Evolutionary conservation across 192 early-diverging fungal species (phyloP), one percentile per base, ranked within the genome.

Genomic region (Podila verticillata): DNA sequence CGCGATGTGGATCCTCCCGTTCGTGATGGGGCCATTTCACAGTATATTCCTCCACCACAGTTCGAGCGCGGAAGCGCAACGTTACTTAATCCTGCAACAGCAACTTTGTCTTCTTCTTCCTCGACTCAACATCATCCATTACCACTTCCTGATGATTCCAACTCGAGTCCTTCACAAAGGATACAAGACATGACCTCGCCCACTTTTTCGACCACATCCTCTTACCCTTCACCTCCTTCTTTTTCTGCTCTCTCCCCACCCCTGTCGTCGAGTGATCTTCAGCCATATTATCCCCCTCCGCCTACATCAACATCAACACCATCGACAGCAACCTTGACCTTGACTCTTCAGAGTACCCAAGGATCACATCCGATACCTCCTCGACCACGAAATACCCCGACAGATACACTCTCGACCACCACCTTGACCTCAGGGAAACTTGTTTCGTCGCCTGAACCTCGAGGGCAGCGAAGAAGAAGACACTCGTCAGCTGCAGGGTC

Each of bases 271-370:
- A 35, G 19, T 12, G 28, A 67, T 20, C 63, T 71, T 34, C 75
- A 71, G 29, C 65, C 75, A 8, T 79, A 79, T 56, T 65, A 56
- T 44, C 75, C 75, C 17, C 75, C 75, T 32, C 75, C 75, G 7
- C 39, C 62, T 19, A 29, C 34, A 30, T 31, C 57, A 39, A 17
- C 22, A 10, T 13, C n/a, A 3, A 62, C 60, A n/a, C 56, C 64
- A 22, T 20, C 63, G 36, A 47, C 15, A 19, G 13, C 35, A 44
- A 0, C 57, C 31, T 48, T 24, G 44, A 61, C 48, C 34, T 35
- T 19, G 22, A 36, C 22, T 10, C 24, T 8, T 59, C 58, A 24
- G 30, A 44, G 15, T 12, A 17, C 54, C 48, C 29, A 36, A 9
- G 13, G 47, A 8, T 30, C 51, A 31, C 47, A 36, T 10, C 48